Evolutionary conservation across 2,329 filamentous ascomycete genomes (phyloP), one percentile per base, ranked within the genome.

Genomic region (Scytalidium sp.): DNA sequence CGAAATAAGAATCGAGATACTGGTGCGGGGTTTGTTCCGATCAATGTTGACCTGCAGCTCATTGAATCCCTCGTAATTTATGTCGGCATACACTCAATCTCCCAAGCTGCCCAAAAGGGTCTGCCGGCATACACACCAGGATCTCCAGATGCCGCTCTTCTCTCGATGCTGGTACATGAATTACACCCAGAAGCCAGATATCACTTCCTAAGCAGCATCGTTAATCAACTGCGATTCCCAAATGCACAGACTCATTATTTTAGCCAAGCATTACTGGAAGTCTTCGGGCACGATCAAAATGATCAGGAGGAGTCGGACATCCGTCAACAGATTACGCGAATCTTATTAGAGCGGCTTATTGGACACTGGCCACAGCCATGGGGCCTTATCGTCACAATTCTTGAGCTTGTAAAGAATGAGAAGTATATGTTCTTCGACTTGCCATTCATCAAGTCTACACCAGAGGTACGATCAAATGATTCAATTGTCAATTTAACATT

Each of bases 191-290:
- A 95, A 68, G 84, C 85, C 19, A 85, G 92, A 47, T 96, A 96
- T 72, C 88, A 90, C 65, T 75, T 99, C 51, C 71, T 97, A 50
- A 84, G 80, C 59, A 89, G 88, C 57, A 90, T 99, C 64, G 81
- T 90, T 50, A 96, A 97, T 68, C 92, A 97, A 70, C 80, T 99
- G 44, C 88, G 94, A 53, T 96, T 87, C 67, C 90, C 92, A 10
- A 96, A 91, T 64, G 84, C 85, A 44, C 85, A 95, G 63, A 99
- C 94, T 11, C 87, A 92, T 63, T 99, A 94, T 72, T 99, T 96
- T 72, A 92, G 85, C 64, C 89, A 91, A 61, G 81, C 87, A 13
- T 76, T 97, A 41, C 78, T 97, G 43, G 84, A 95, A 59, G 76
- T 97, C 36, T 97, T 97, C 68, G 89, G 85, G 19, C 81, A 83